These are phyloP conservation scores for Leishmania amazonensis DNA, from an alignment of 208 protist genomes.

Conservation along the genomic window DNA sequence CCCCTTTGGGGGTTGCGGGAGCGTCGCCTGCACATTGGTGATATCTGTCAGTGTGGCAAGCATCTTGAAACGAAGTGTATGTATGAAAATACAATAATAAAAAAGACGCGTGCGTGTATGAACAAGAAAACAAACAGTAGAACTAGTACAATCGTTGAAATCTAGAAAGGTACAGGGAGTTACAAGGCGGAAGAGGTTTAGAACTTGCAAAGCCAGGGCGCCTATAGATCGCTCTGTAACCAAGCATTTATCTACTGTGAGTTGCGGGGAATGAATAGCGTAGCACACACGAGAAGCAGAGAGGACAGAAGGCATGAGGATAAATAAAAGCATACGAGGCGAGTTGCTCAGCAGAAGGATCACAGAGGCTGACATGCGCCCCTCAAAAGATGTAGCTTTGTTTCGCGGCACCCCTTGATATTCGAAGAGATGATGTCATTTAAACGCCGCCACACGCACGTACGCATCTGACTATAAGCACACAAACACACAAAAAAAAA, in stretches of 20 bases:
- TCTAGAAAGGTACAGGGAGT: constrained; percentile 8
- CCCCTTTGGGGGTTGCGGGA: constrained; percentile 17
- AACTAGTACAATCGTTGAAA: neutral
- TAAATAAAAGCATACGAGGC: neutral
- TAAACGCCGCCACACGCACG: no score
- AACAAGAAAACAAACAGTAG: constrained; percentile 6
- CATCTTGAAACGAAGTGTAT: constrained; percentile 14
- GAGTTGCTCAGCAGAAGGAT: neutral
- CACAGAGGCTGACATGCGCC: neutral
- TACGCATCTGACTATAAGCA: no score
- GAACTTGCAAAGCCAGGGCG: neutral
- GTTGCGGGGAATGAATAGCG: neutral
- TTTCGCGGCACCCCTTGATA: neutral
- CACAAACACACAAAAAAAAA: no score
- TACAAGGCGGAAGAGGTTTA: neutral
- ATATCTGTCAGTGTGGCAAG: constrained; percentile 67
- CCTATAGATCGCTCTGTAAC: neutral
- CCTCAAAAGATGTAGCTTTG: neutral
- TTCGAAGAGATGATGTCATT: neutral
- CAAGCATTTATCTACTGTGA: constrained; percentile 6
- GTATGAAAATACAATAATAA: constrained; percentile 28
- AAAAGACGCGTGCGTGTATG: constrained; percentile 11
- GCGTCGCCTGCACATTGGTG: constrained; percentile 57
- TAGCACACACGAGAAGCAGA: neutral
- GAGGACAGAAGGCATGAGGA: neutral